Conservation (phyloP, 2,329 filamentous ascomycete genomes). For the Neofusicoccum umdonicola region DNA sequence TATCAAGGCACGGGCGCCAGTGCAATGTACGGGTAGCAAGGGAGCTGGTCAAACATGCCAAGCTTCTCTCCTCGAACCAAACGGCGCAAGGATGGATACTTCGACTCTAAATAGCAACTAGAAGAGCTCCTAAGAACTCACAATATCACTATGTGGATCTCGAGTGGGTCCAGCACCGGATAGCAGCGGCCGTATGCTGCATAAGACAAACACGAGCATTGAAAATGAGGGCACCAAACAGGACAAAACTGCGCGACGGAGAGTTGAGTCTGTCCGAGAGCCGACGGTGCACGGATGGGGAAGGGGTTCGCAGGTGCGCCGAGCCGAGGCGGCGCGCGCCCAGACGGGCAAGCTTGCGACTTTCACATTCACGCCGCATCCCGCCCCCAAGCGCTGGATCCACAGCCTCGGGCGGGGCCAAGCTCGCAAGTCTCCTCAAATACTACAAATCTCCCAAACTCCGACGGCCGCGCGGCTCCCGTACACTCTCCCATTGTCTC, state of each 20-base stretch:
- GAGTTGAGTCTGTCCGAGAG: background rate
- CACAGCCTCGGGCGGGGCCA: background rate
- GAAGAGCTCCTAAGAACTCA: no score
- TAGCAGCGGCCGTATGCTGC: no score
- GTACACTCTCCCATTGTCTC: background rate
- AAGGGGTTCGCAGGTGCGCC: background rate
- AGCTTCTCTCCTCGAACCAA: background rate
- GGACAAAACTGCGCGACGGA: background rate
- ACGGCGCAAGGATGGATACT: background rate
- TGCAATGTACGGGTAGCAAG: background rate
- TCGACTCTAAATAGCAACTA: no score
- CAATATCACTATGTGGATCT: no score
- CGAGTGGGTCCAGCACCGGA: no score
- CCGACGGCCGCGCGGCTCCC: background rate
- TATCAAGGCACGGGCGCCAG: no score
- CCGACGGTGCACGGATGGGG: constrained; percentile 2
- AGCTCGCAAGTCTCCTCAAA: background rate
- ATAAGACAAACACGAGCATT: no score
- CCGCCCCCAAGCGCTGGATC: background rate
- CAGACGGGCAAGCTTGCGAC: background rate
- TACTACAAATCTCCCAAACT: background rate
- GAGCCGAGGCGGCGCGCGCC: background rate
- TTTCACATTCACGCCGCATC: background rate
- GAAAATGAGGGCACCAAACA: background rate
- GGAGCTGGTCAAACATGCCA: background rate